A percentile compares a stretch with the other conserved stretches of the same genome.
Evolutionary conservation across 2,329 filamentous ascomycete genomes (phyloP).

Genomic region (Cadophora luteo-olivacea): DNA sequence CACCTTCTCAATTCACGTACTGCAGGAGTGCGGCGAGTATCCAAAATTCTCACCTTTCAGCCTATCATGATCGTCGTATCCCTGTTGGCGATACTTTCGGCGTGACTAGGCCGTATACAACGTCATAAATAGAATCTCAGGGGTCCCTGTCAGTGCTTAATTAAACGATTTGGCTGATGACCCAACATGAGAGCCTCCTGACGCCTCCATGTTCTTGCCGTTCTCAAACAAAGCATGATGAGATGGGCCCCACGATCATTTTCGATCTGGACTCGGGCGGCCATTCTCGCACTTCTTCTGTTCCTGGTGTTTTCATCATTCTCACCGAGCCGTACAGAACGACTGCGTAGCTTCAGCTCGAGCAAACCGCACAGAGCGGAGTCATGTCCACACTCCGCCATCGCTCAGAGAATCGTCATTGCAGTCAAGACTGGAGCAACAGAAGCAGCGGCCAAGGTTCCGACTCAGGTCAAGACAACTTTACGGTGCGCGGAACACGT

Average conservation of each 20-base stretch:
- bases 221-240: background rate
- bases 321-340: background rate
- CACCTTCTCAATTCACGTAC: background rate
- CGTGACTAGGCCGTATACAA: too few species aligned
- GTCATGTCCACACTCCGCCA: background rate
- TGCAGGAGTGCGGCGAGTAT: background rate
- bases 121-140: too few species aligned
- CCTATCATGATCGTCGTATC: background rate
- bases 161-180: background rate
- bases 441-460: conserved; percentile 58
- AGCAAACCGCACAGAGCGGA: background rate
- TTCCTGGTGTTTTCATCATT: background rate
- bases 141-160: background rate
- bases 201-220: background rate
- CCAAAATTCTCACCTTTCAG: background rate
- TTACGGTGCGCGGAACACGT: conserved; percentile 56
- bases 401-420: conserved; percentile 40
- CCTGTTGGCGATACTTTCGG: background rate
- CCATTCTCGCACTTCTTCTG: background rate
- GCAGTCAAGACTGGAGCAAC: conserved; percentile 63
- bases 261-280: background rate
- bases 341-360: background rate
- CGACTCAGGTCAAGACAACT: conserved; percentile 59
- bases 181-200: background rate
- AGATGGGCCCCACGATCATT: conserved; percentile 7